Evolutionary conservation across 257 asterid genomes (phyloP), one percentile per base, ranked within the genome.

Genomic region (Prunella vulgaris): DNA sequence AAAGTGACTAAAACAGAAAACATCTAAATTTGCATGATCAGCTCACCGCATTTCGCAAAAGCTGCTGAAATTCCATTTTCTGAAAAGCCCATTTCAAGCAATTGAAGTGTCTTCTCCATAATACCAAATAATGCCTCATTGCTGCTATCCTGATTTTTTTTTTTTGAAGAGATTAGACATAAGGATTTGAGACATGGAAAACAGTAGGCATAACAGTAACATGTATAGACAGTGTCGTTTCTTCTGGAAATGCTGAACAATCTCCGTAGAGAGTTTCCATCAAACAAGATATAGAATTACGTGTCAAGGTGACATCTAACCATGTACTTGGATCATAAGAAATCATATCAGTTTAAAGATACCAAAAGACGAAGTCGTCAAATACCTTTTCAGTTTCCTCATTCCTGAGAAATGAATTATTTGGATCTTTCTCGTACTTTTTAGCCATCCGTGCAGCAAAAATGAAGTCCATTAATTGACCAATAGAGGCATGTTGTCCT

Each of bases 51-150:
- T 82, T 64, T 90, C 64, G 92, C 99, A 76, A 89, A 87, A 79
- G 92, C 97, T 44, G 78, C 71, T 24, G 99, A 94, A 75, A 91
- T 86, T 56, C 89, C 96, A 5, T 81, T 72, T 71, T 94, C 99
- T 17, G 96, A 58, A 77, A 94, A 94, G 44, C 99, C 99, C 93
- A 94, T 94, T 68, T 91, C 97, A 62, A 91, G 85, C 78, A 94
- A 74, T 74, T 73, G 74, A 57, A 94, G 96, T 22, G 97, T 86
- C 84, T 91, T 94, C 77, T 94, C 97, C 99, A 91, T 94, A 56
- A 90, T 87, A 66, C 96, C 88, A 81, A 87, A 89, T 80, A 91
- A 70, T 37, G 80, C 75, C 74, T 91, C 99, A 21, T 89, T 88
- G 86, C 67, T 79, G 76, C 73, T 59, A 58, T 84, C 95, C 99